phyloP scores from a whole-genome alignment of 352 stramenopile species.

The Phytophthora brassicae region DNA sequence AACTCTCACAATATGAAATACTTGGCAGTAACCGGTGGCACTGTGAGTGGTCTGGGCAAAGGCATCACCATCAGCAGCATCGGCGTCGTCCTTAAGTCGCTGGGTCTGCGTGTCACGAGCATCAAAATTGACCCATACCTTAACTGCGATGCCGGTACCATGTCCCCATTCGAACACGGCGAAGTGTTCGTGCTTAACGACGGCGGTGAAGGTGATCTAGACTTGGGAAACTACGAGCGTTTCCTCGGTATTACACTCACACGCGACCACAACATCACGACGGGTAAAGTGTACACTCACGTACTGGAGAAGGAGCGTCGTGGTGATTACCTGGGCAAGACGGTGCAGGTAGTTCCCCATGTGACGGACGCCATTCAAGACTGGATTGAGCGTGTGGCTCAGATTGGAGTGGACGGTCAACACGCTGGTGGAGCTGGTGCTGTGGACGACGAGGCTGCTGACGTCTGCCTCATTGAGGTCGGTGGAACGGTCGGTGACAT shows the following conservation, averaged over 20 bases:
- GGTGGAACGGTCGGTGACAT: constrained; percentile 99
- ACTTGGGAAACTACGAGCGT: constrained; percentile 99
- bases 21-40: constrained; percentile 97
- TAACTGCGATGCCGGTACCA: constrained; percentile 98
- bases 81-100: constrained; percentile 96
- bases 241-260: constrained; percentile 96
- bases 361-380: constrained; percentile 94
- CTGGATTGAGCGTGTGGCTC: constrained; percentile 98
- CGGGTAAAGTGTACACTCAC: constrained; percentile 97
- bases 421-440: constrained; percentile 34
- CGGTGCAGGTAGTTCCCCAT: constrained; percentile 98
- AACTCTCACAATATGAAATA: constrained; percentile 92
- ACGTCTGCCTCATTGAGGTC: constrained; percentile 99
- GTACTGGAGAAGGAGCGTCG: constrained; percentile 96
- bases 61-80: constrained; percentile 99
- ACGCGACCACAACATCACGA: constrained; percentile 99
- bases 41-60: constrained; percentile 98
- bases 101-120: constrained; percentile 93
- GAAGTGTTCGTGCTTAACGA: constrained; percentile 98
- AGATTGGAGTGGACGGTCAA: constrained; percentile 92
- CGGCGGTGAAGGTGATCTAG: constrained; percentile 96
- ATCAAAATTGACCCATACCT: constrained; percentile 99
- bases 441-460: constrained; percentile 58
- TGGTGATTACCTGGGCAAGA: constrained; percentile 99
- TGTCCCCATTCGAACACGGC: constrained; percentile 96